Base-by-base conservation (phyloP, 148 eudicot genomes). In the Diospyros kaki region DNA sequence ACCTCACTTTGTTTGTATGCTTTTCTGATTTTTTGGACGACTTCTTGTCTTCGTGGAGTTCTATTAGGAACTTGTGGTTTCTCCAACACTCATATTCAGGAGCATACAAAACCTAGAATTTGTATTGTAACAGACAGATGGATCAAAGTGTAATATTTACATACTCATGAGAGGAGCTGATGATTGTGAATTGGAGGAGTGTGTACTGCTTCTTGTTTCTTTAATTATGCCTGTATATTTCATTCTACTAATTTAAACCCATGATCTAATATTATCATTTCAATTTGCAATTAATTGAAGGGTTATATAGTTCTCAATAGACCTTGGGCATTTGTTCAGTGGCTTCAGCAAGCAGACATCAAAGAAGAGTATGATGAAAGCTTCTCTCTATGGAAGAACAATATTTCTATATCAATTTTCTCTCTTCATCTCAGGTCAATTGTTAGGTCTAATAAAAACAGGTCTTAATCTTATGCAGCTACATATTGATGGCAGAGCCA, bases 321-420 rank as follows among this genome's bases (percentile, higher is more conserved):
- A 82, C 99, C 99, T 73, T 93, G 98, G 98, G 99, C 99, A 61
- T 96, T 96, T 82, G 99, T 96, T 10, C 99, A 96, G 69, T 96
- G 99, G 99, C 95, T 96, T 84, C 83, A 87, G 83, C 93, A 93
- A 84, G 91, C 99, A 65, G 86, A 96, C 79, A 93, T 96, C 68
- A 84, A 96, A 79, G 99, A 96, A 88, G 99, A 96, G 98, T 94
- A 89, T 41, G 92, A 9, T 28, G 71, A 74, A 73, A 51, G 68
- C 66, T 62, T 76, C 40, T 68, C 50, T 6, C 54, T 73, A 61
- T 63, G 28, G 18, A 50, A 7, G 51, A 13, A 13, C 64, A 64
- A 41, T 39, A 42, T 38, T 44, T 55, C 53, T 54, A 64, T 11
- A 46, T 28, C 63, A 51, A 58, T 80, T 52, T 62, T 62, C 18